Evolutionary conservation across 306 rosid species (phyloP), one percentile per base, ranked within the genome.

Genomic region (Rosa persica): DNA sequence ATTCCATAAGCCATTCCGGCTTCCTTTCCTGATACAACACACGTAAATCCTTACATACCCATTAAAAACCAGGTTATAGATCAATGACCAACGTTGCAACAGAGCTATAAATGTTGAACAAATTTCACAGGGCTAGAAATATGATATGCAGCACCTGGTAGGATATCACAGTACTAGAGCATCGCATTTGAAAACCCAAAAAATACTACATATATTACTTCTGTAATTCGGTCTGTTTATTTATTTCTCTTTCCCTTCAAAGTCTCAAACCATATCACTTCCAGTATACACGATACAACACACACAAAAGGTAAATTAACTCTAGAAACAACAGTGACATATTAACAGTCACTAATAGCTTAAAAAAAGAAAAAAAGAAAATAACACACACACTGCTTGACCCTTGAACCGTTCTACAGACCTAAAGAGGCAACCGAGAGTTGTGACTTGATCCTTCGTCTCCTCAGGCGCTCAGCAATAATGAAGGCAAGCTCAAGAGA

Each of bases 401-500:
- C 46, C 62, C 79, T 78, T 57, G 10, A 54, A 72, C 58, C 87
- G 62, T 60, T 87, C 82, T 87, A 90, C 67, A 86, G 76, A 58
- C 73, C 89, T 39, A 67, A 4, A 5, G 93, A 38, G 42, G 82
- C 42, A 57, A 82, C 40, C 23, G 93, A n/a, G 44, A 75, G 81
- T 81, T 90, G 92, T 2, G 97, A 79, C 67, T 83, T 87, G 87
- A 95, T 91, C 87, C 99, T 93, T 60, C 87, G 88, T 89, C 85
- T 95, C 79, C 99, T 91, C 27, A 93, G 89, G 19, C 99, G 88
- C 82, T 95, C 98, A 7, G 99, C 96, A 0, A 95, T 93, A 85
- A 95, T 91, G 88, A 95, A 95, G 67, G 99, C 93, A 46, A 95
- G 98, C 90, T 95, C 99, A 12, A 95, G 98, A 60, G 99, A 86